A percentile compares a stretch with the other conserved stretches of the same genome.
These are phyloP conservation scores for Rhizophagus prolifer DNA, from an alignment of 192 early-diverging fungal genomes.

Conservation along the genomic window DNA sequence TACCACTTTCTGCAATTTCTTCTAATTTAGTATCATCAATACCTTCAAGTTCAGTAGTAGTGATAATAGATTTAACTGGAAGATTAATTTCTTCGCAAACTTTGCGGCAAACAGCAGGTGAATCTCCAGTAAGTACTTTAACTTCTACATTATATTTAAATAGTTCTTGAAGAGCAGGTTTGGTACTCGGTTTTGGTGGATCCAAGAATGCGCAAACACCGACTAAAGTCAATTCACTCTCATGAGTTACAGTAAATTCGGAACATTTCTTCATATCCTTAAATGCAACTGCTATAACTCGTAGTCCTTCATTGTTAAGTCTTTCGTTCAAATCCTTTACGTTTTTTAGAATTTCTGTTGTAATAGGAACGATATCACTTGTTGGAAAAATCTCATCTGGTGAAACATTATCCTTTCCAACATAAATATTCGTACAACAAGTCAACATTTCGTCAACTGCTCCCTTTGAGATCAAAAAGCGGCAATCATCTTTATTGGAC, in stretches of 20 bases:
- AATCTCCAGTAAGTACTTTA: constrained; percentile 57
- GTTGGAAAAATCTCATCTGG: constrained; percentile 6
- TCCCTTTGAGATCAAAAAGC: constrained; percentile 45
- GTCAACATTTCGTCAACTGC: constrained; percentile 49
- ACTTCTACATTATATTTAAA: constrained; percentile 40
- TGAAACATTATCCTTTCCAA: constrained; percentile 5
- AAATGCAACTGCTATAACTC: constrained; percentile 52
- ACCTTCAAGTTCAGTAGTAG: constrained; percentile 39
- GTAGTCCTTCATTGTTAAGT: constrained; percentile 43
- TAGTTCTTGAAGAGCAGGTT: constrained; percentile 44
- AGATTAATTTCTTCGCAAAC: constrained; percentile 50
- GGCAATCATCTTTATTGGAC: constrained; percentile 11
- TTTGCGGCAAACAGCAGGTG: constrained; percentile 46
- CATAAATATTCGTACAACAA: constrained; percentile 40
- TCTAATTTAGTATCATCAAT: constrained; percentile 39
- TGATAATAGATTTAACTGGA: constrained; percentile 39
- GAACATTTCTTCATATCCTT: constrained; percentile 26
- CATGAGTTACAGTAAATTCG: constrained; percentile 35
- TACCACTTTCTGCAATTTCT: constrained; percentile 34
- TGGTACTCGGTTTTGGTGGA: constrained; percentile 47
- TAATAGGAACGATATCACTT: constrained; percentile 27
- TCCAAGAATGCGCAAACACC: constrained; percentile 51
- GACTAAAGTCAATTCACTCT: constrained; percentile 43
- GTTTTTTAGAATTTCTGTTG: constrained; percentile 28
- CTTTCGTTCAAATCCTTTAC: constrained; percentile 33